A percentile compares a stretch with the other conserved stretches of the same genome.
phyloP scores from a whole-genome alignment of 495 filamentous ascomycete species.

The Xylona heveae region DNA sequence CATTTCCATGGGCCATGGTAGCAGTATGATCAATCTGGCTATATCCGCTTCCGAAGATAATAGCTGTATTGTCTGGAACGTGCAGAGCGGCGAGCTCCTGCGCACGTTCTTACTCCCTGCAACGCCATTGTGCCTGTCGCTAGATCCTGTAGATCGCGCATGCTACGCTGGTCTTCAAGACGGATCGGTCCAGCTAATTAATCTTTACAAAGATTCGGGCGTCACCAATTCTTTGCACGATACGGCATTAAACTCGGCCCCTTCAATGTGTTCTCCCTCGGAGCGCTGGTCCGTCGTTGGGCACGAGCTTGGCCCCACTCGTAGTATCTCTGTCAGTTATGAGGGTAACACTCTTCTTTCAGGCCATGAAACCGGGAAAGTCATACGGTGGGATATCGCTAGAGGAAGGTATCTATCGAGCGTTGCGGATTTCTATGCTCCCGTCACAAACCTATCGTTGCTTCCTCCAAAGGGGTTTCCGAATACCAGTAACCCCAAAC shows the following conservation, averaged over 20 bases:
- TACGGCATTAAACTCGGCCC: conserved; percentile 26
- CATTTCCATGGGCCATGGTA: conserved; percentile 42
- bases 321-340: conserved; percentile 48
- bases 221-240: conserved; percentile 31
- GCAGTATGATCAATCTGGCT: conserved; percentile 47
- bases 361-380: conserved; percentile 59
- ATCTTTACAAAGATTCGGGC: conserved; percentile 39
- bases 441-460: conserved; percentile 59
- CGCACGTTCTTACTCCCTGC: conserved; percentile 60
- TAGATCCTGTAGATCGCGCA: conserved; percentile 71
- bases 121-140: conserved; percentile 44
- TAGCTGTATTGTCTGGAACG: conserved; percentile 77
- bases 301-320: conserved; percentile 34
- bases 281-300: conserved; percentile 39
- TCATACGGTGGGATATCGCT: conserved; percentile 62
- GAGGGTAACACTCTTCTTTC: conserved; percentile 65
- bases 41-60: conserved; percentile 63
- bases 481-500: conserved; percentile 9
- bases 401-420: conserved; percentile 36
- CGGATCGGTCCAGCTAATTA: conserved; percentile 59
- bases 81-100: conserved; percentile 48
- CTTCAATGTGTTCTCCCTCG: conserved; percentile 31
- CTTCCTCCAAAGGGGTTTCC: conserved; percentile 40
- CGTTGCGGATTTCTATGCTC: conserved; percentile 46
- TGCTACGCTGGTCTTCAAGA: conserved; percentile 70